Evolutionary conservation across 768 basidiomycete genomes (phyloP), one percentile per base, ranked within the genome.

Genomic region (Suillus lakei): DNA sequence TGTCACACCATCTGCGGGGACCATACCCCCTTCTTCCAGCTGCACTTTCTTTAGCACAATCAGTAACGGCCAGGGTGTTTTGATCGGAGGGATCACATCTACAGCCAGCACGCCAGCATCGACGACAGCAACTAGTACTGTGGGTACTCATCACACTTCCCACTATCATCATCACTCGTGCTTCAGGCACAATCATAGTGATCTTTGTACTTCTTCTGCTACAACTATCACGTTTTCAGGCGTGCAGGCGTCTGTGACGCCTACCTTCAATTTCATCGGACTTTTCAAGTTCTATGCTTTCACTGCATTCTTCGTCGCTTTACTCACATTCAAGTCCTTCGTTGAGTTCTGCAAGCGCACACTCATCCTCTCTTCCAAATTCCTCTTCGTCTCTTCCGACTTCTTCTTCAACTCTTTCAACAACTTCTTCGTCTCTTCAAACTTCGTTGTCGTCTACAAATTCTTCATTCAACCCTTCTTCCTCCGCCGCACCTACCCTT

Each of bases 21-120:
- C 87, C 4, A 78, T 77, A 1, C 89, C 88, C 0, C 70, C 85
- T 5, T 88, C 88, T 3, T 90, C 87, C 21, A 76, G 82, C 26
- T 96, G 95, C 80, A 80, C 79, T 18, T 67, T 83, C 3, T 65
- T 81, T 21, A 78, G 79, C 54, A 85, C 86, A 7, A 83, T 93
- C 63, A 80, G 82, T 9, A 86, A 89, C 67, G 82, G 78, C 18
- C 68, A 63, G 21, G 34, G 56, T 9, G 67, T 79, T 46, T 69
- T 72, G 46, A 73, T 77, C 36, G 72, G 80, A 38, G 76, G 71
- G 0, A 53, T 69, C 23, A 48, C 71, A 3, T 68, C 72, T 28
- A 55, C 67, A 23, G 30, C 34, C 28, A 59, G n/a, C 26, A 60
- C 63, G 43, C 15, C 53, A 15, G n/a, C 43, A 4, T 56, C 66